These are phyloP conservation scores for Gossypium raimondii DNA, from an alignment of 345 rosid species.

Conservation along the genomic window DNA sequence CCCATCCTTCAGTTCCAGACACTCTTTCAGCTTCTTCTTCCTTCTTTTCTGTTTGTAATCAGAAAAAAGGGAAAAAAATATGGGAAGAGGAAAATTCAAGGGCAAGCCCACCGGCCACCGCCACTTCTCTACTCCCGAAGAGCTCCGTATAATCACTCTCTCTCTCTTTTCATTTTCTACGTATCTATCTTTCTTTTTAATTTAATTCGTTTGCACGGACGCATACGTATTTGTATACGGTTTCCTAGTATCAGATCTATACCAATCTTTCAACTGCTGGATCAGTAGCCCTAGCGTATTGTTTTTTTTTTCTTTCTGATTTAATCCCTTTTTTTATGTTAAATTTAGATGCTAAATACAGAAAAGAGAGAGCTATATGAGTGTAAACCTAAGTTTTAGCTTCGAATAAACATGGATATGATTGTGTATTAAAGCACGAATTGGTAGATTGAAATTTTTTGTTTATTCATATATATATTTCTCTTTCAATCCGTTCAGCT, in stretches of 20 bases:
- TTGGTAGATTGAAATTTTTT: background rate
- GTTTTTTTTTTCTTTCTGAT: background rate
- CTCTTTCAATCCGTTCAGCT: background rate
- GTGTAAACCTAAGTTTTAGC: background rate
- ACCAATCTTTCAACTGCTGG: background rate
- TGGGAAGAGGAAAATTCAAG: conserved; percentile 78
- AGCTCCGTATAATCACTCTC: conserved; percentile 34
- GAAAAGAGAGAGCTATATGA: background rate
- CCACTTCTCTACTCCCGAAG: conserved; percentile 71
- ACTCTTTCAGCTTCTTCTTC: background rate
- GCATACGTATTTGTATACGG: background rate
- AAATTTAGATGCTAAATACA: background rate
- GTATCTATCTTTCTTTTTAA: background rate
- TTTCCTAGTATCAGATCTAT: conserved; percentile 8
- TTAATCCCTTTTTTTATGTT: background rate
- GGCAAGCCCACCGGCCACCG: conserved; percentile 77
- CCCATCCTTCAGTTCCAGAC: background rate
- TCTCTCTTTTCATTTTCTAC: background rate
- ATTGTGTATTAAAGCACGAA: background rate
- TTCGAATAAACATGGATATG: background rate
- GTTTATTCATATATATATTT: background rate
- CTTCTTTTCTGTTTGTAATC: background rate
- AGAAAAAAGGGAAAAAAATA: background rate
- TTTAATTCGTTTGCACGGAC: background rate
- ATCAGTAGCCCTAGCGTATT: conserved; percentile 3